Conservation (phyloP, 129 eudicot species). For the Flaveria brownii region DNA sequence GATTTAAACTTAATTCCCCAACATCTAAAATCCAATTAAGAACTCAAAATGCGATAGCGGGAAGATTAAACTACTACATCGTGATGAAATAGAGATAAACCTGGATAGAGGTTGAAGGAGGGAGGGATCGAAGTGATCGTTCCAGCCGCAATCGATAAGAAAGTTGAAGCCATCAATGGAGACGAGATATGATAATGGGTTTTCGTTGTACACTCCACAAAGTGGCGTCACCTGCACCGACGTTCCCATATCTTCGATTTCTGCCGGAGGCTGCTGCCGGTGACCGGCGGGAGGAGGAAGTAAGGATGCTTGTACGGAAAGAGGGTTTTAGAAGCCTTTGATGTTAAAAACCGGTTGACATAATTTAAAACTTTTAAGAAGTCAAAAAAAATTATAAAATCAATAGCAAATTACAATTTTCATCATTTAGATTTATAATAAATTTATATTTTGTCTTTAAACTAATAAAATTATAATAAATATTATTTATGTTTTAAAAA, state of each 20-base stretch:
- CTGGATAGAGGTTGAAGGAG: constrained; percentile 90
- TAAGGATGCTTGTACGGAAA: background rate
- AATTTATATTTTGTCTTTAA: too few species aligned
- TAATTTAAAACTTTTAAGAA: background rate
- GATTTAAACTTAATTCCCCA: background rate
- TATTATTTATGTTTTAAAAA: too few species aligned
- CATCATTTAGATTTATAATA: too few species aligned
- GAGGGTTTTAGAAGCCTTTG: too few species aligned
- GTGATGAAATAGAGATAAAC: constrained; percentile 24
- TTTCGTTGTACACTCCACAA: constrained; percentile 87
- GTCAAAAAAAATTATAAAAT: too few species aligned
- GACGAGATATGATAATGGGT: constrained; percentile 82
- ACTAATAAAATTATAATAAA: too few species aligned
- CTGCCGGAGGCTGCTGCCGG: constrained; percentile 14
- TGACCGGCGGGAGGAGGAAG: constrained; percentile 18
- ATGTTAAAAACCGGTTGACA: background rate
- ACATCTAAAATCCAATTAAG: background rate
- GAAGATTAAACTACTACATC: background rate
- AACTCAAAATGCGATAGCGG: constrained; percentile 8
- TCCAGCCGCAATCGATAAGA: constrained; percentile 94
- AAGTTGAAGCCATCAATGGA: constrained; percentile 85
- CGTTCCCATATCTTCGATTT: constrained; percentile 63
- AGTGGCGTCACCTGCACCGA: constrained; percentile 95
- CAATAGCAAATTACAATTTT: too few species aligned
- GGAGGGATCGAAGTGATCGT: constrained; percentile 79